phyloP scores from a whole-genome alignment of 2,329 filamentous ascomycete genomes.

The Hypoxylon sp. region DNA sequence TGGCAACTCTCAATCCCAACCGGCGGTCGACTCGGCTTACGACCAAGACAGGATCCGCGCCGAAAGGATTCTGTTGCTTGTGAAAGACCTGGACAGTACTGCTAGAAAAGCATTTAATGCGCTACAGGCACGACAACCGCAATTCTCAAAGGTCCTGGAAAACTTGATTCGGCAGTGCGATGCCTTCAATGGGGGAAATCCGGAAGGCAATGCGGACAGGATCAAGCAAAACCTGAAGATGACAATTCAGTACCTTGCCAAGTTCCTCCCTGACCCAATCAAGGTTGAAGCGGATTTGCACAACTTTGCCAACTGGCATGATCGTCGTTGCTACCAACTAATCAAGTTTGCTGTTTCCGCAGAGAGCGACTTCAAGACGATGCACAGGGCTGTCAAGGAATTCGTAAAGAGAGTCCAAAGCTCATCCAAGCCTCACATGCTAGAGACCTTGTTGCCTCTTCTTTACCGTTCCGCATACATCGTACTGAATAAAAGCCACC shows the following conservation, averaged over 20 bases:
- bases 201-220: constrained; percentile 76
- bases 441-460: constrained; percentile 85
- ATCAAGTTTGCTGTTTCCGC: constrained; percentile 86
- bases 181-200: constrained; percentile 87
- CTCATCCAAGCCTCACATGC: constrained; percentile 70
- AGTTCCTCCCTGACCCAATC: constrained; percentile 79
- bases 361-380: constrained; percentile 91
- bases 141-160: constrained; percentile 78
- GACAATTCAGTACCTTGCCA: constrained; percentile 78
- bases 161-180: constrained; percentile 88
- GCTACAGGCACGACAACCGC: constrained; percentile 81
- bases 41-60: constrained; percentile 83
- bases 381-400: constrained; percentile 91
- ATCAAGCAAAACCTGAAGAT: constrained; percentile 78
- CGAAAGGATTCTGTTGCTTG: constrained; percentile 84
- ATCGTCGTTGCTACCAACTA: constrained; percentile 89
- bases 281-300: constrained; percentile 82
- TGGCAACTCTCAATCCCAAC: constrained; percentile 66
- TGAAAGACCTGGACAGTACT: constrained; percentile 80
- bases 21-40: constrained; percentile 59
- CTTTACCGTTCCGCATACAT: constrained; percentile 86
- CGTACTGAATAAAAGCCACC: constrained; percentile 93
- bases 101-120: constrained; percentile 91
- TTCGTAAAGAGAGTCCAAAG: constrained; percentile 83
- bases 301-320: constrained; percentile 91